Evolutionary conservation across 208 protist species (phyloP).

Genomic region (Leishmania amazonensis): DNA sequence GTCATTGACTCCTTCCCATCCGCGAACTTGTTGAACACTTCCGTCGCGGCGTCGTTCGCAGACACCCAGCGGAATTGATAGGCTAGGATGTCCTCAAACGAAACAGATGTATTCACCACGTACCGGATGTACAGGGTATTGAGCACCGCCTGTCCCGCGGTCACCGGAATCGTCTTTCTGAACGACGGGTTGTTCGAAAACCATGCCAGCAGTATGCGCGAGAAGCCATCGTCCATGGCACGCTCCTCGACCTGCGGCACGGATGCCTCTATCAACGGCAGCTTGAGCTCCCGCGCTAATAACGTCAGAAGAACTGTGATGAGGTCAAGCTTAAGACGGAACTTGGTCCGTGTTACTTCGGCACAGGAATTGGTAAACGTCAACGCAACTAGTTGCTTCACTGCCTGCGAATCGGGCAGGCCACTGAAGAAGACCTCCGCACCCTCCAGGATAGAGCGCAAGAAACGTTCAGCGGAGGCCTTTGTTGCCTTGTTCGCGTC

Average conservation of each 20-base stretch:
- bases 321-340: constrained; percentile 71
- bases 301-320: constrained; percentile 40
- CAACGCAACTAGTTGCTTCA: constrained; percentile 63
- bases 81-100: constrained; percentile 71
- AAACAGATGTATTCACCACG: constrained; percentile 34
- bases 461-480: constrained; percentile 48
- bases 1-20: constrained; percentile 68
- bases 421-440: constrained; percentile 62
- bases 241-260: constrained; percentile 70
- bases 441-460: constrained; percentile 60
- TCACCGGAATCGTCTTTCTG: constrained; percentile 38
- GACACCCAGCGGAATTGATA: constrained; percentile 70
- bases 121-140: constrained; percentile 70
- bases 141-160: constrained; percentile 50
- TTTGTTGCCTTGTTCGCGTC: constrained; percentile 27
- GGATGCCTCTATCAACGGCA: constrained; percentile 53
- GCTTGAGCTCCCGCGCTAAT: constrained; percentile 41
- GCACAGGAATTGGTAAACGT: constrained; percentile 85
- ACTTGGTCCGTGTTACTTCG: constrained; percentile 82
- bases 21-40: constrained; percentile 80
- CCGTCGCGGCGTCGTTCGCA: constrained; percentile 60
- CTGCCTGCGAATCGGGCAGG: constrained; percentile 50
- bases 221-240: constrained; percentile 84
- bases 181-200: constrained; percentile 61
- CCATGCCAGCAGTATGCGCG: constrained; percentile 80